Percentiles rank a stretch among this genome's conserved stretches.
These are phyloP conservation scores for Xylaria palmicola DNA, from an alignment of 495 filamentous ascomycete genomes.

Conservation along the genomic window DNA sequence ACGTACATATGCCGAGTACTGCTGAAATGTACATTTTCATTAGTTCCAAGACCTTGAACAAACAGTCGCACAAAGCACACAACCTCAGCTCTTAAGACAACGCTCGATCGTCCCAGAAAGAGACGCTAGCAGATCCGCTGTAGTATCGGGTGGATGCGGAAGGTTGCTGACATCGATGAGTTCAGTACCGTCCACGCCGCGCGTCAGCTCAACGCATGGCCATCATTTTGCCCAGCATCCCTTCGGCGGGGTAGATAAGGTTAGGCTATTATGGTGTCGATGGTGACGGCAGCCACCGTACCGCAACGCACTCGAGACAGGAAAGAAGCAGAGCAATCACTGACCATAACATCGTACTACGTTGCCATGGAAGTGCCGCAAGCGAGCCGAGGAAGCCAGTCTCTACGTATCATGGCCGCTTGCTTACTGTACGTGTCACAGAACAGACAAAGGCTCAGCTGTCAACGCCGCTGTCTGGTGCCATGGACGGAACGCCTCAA, in stretches of 20 bases:
- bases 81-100: slow-evolving; percentile 1
- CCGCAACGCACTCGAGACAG: neutral
- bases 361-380: neutral
- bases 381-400: neutral
- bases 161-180: neutral
- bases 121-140: too few relatives aligned
- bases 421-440: slow-evolving; percentile 7
- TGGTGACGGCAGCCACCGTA: neutral
- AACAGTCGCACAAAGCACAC: neutral
- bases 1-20: too few relatives aligned
- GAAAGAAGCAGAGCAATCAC: neutral
- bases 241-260: slow-evolving; percentile 6
- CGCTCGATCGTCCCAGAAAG: neutral
- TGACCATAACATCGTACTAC: neutral
- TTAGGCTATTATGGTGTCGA: neutral
- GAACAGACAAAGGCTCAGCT: neutral
- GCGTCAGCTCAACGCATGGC: neutral
- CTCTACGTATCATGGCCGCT: neutral
- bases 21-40: too few relatives aligned
- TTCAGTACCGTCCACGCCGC: neutral
- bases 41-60: too few relatives aligned
- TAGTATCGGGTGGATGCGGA: neutral
- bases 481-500: slow-evolving; percentile 7
- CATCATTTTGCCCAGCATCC: neutral
- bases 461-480: neutral